phyloP scores from a whole-genome alignment of 2,329 filamentous ascomycete species.

The Ophiostoma tasmaniense region DNA sequence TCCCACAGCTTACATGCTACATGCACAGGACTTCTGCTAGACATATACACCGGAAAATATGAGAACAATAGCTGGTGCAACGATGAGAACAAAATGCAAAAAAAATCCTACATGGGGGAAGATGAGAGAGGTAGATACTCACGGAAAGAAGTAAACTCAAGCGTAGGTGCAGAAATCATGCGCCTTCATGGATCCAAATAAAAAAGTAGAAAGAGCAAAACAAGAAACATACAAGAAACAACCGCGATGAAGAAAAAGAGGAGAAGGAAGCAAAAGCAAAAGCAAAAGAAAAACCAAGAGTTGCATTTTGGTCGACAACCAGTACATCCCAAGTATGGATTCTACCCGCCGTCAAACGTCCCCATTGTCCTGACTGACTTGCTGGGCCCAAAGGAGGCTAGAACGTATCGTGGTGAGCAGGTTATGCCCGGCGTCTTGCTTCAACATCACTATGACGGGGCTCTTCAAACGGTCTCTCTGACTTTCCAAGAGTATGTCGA shows the following conservation, averaged over 20 bases:
- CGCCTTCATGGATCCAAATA: not conserved
- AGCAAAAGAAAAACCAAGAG: not conserved
- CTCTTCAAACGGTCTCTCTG: not conserved
- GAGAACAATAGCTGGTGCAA: not conserved
- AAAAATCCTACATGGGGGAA: not conserved
- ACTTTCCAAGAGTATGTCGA: too few relatives aligned
- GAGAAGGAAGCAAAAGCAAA: not conserved
- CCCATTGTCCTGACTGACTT: not conserved
- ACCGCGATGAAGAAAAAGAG: not conserved
- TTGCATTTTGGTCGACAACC: not conserved
- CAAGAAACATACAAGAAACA: not conserved
- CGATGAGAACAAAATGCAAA: not conserved
- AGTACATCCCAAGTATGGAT: not conserved
- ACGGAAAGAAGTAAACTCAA: not conserved
- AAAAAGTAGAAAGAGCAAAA: not conserved
- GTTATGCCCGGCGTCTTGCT: not conserved
- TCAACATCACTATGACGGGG: not conserved
- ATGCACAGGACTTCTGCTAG: not conserved
- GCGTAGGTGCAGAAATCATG: too few relatives aligned
- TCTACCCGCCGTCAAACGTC: not conserved
- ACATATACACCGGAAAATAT: not conserved
- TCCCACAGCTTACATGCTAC: not conserved
- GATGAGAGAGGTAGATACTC: not conserved
- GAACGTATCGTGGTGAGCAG: not conserved
- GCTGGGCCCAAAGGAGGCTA: not conserved